Percentiles rank a stretch among this genome's conserved stretches.
phyloP scores from a whole-genome alignment of 768 basidiomycete genomes.

The Glaciozyma martinii region DNA sequence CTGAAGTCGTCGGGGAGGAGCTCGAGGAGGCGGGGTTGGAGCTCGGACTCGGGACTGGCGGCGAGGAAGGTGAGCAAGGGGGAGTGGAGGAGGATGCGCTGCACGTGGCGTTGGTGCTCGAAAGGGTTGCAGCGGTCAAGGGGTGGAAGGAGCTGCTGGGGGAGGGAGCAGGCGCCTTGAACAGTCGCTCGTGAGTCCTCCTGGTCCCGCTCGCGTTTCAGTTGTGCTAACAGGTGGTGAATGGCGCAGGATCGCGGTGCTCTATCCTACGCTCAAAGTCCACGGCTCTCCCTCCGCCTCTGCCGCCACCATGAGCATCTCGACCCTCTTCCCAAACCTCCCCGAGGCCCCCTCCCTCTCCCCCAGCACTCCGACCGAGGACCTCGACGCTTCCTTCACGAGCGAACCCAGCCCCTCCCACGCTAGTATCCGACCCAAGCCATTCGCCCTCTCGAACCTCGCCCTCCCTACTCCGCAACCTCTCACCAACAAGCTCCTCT shows the following conservation, averaged over 20 bases:
- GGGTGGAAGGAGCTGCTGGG: slow-evolving; percentile 2
- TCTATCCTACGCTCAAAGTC: neutral
- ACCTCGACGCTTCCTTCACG: neutral
- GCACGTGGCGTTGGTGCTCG: slow-evolving; percentile 3
- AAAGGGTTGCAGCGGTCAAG: neutral
- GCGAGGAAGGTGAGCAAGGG: neutral
- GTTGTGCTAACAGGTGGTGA: neutral
- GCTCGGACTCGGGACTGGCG: neutral
- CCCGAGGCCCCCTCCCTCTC: neutral
- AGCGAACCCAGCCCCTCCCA: neutral
- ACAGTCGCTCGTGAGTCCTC: neutral
- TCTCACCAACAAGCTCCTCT: neutral
- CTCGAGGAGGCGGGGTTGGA: slow-evolving; percentile 25
- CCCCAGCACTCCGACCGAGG: neutral
- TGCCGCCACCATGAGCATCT: slow-evolving; percentile 5
- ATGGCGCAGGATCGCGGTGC: neutral
- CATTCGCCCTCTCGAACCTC: slow-evolving; percentile 19
- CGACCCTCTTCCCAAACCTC: slow-evolving; percentile 6
- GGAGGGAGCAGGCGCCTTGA: neutral
- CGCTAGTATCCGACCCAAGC: neutral
- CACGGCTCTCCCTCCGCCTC: neutral
- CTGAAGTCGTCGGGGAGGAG: neutral
- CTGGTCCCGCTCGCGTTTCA: neutral
- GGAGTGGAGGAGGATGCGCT: neutral
- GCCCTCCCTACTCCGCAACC: neutral